Percentiles rank a stretch among this genome's conserved stretches.
These are phyloP conservation scores for Vitis hybrid DNA, from an alignment of 177 flowering plant genomes.

Conservation along the genomic window DNA sequence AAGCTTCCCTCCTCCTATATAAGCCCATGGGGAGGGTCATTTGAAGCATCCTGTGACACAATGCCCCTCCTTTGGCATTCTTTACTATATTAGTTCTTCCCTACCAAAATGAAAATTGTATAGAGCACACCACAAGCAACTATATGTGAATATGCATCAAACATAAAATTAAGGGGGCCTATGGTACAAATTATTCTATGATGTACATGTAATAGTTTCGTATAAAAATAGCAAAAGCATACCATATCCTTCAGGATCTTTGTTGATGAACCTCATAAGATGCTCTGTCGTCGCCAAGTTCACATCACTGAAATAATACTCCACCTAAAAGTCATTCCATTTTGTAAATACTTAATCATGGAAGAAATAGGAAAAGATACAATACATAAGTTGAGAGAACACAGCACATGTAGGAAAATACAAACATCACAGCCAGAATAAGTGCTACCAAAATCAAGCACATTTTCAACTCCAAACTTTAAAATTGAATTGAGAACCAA, in stretches of 20 bases:
- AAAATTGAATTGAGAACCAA: not conserved
- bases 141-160: too few species aligned
- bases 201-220: not conserved
- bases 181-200: not conserved
- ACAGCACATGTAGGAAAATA: not conserved
- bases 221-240: constrained; percentile 14
- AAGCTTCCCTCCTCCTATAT: too few species aligned
- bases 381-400: not conserved
- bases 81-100: too few species aligned
- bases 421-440: not conserved
- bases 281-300: constrained; percentile 95
- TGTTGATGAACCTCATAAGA: constrained; percentile 76
- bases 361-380: not conserved
- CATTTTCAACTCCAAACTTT: not conserved
- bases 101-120: too few species aligned
- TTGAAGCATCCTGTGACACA: too few species aligned
- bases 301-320: constrained; percentile 92
- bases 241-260: constrained; percentile 96
- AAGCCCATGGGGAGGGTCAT: too few species aligned
- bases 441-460: not conserved
- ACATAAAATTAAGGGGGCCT: too few species aligned
- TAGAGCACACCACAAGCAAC: too few species aligned
- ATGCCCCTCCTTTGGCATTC: too few species aligned
- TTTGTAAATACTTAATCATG: not conserved
- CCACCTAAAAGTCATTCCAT: constrained; percentile 60